Base-by-base conservation (phyloP, 1,139 yeast genomes). In the Candida pseudoviswanathii region DNA sequence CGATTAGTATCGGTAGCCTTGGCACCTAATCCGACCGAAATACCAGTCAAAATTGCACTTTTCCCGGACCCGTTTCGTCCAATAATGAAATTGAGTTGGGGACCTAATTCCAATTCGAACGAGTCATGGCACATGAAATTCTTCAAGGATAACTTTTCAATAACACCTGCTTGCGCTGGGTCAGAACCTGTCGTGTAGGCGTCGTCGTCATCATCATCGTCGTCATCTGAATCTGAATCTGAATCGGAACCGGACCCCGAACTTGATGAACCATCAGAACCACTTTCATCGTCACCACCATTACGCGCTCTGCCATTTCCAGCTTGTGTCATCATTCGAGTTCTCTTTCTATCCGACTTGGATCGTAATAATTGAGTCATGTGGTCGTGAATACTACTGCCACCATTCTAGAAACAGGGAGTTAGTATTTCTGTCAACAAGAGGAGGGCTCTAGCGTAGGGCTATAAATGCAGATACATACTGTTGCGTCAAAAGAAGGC, bases 51-150 rank as follows among this genome's bases (percentile, higher is more conserved):
- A 30, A 95, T 80, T 1, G 99, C 97, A 66, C 95, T 85, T 63
- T 95, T 95, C 31, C 99, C 99, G 32, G 96, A 86, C 2, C 99
- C 99, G 61, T 95, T 95, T 55, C 89, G 81, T 9, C 99, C 99
- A 34, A 91, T 89, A 50, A 95, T 89, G 61, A 95, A 90, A 66
- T 94, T 95, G 55, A 94, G 77, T 51, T 86, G 82, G 0, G 96
- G 96, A 0, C 96, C 96, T 40, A 95, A 75, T 2, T 79, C 80
- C 16, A 94, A 69, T 49, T 83, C 85, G 60, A 95, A 87, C 47
- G 88, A 82, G 44, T 83, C 86, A 61, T 94, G 99, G 82, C 98
- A 75, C 80, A 88, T 88, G 64, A 89, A 89, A 66, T 88, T 88
- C 54, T 77, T 76, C 24, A 89, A 67, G 11, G 75, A 74, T 3